Evolutionary conservation across 2,329 filamentous ascomycete genomes (phyloP), one percentile per base, ranked within the genome.

Genomic region (Acrocalymma vagum): DNA sequence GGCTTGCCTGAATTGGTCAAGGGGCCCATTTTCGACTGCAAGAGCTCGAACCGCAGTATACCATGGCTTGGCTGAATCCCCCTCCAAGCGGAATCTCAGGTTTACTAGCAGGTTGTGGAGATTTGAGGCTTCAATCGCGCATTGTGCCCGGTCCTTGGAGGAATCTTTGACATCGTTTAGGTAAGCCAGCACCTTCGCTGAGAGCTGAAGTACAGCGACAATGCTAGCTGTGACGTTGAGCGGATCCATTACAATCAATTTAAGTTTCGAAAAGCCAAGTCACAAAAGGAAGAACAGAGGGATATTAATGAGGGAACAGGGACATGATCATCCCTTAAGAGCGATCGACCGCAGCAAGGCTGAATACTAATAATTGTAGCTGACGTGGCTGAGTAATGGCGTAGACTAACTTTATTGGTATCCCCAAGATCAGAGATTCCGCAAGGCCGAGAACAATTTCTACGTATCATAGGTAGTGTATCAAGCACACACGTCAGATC

Each of bases 1-100:
- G 13, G 43, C 47, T 21, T 49, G 25, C 35, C 54, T 53, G 43
- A 53, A 62, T 42, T 62, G 62, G 25, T 59, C 49, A 9, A 65
- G 33, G 9, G 58, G 58, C 5, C 62, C 60, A 31, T 61, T 46
- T n/a, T 49, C 20, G 10, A 41, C 45, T 25, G 36, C 42, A n/a
- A 62, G 52, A 6, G 23, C 45, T 41, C 29, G 30, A 16, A 61
- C 34, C 4, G 51, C 40, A 8, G 38, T 47, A 29, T 51, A 57
- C 62, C 60, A 65, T 32, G 52, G 48, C n/a, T n/a, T n/a, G n/a
- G n/a, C n/a, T n/a, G n/a, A n/a, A n/a, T n/a, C 20, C 15, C 29
- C 26, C 11, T 40, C 36, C 3, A 44, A 24, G 9, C 31, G 40
- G 22, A 20, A 38, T 20, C 15, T 8, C 25, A 41, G 26, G 10